Percentiles rank a stretch among this genome's conserved stretches.
Evolutionary conservation across 768 basidiomycete species (phyloP).

Genomic region (Lyophyllum atratum): DNA sequence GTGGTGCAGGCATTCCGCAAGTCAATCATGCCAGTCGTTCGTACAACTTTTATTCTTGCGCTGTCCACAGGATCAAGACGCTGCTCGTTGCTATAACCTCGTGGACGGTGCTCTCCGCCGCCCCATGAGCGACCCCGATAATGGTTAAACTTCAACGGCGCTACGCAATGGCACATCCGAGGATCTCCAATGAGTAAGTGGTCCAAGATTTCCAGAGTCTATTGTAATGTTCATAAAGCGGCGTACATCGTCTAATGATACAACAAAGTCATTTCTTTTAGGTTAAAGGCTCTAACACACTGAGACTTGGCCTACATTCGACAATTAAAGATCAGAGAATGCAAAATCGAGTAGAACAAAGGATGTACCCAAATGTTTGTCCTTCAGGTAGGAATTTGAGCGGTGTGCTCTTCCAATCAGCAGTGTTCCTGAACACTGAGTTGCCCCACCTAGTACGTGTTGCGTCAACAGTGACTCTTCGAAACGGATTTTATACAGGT

Average conservation of each 20-base stretch:
- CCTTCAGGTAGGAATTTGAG: constrained; percentile 27
- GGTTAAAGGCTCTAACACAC: background rate
- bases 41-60: too few relatives aligned
- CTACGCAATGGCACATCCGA: too few relatives aligned
- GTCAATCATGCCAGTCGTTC: too few relatives aligned
- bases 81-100: too few relatives aligned
- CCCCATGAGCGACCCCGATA: too few relatives aligned
- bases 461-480: background rate
- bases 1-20: too few relatives aligned
- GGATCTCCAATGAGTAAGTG: background rate
- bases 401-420: constrained; percentile 34
- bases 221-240: constrained; percentile 6
- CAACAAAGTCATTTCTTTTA: constrained; percentile 1
- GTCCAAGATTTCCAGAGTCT: constrained; percentile 2
- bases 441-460: constrained; percentile 24
- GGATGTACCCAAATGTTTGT: constrained; percentile 35
- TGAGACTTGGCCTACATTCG: background rate
- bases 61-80: too few relatives aligned
- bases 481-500: background rate
- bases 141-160: too few relatives aligned
- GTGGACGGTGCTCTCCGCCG: too few relatives aligned
- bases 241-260: constrained; percentile 10
- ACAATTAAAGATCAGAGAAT: background rate
- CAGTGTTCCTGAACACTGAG: constrained; percentile 33
- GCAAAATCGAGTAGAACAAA: background rate